Conservation (phyloP, 2,329 filamentous ascomycete genomes). For the Hymenotorrendiella dingleyae region DNA sequence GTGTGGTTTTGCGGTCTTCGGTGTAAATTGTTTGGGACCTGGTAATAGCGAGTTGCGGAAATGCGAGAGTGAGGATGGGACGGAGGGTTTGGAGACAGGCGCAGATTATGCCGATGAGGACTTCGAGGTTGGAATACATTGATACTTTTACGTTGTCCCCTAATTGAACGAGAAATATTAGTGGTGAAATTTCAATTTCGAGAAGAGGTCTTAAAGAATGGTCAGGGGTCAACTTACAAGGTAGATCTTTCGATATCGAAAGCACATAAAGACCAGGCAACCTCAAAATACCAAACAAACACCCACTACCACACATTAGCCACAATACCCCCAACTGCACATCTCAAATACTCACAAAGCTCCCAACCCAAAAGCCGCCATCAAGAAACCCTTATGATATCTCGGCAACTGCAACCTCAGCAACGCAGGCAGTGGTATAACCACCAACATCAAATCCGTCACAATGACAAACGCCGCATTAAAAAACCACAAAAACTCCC, state of each 20-base stretch:
- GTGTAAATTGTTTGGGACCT: too few relatives aligned
- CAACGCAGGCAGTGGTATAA: conserved; percentile 16
- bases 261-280: conserved; percentile 12
- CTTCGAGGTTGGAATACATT: conserved; percentile 31
- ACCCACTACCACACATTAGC: conserved; percentile 10
- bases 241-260: conserved; percentile 6
- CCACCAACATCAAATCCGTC: conserved; percentile 16
- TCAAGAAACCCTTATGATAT: conserved; percentile 18
- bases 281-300: conserved; percentile 15
- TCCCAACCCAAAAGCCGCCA: conserved; percentile 19
- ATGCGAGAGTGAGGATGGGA: conserved; percentile 38
- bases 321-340: neutral
- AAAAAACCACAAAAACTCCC: conserved; percentile 15
- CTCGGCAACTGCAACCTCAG: conserved; percentile 13
- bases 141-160: conserved; percentile 12
- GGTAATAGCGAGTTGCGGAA: conserved; percentile 9
- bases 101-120: conserved; percentile 35
- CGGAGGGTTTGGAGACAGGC: conserved; percentile 61
- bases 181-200: too few relatives aligned
- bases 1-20: too few relatives aligned
- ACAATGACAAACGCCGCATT: conserved; percentile 18
- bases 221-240: conserved; percentile 11
- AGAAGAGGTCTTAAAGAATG: too few relatives aligned
- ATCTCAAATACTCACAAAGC: conserved; percentile 18
- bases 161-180: too few relatives aligned